A percentile compares a stretch with the other conserved stretches of the same genome.
These are phyloP conservation scores for Conticribra weissflogii DNA, from an alignment of 108 stramenopile species.

Conservation along the genomic window DNA sequence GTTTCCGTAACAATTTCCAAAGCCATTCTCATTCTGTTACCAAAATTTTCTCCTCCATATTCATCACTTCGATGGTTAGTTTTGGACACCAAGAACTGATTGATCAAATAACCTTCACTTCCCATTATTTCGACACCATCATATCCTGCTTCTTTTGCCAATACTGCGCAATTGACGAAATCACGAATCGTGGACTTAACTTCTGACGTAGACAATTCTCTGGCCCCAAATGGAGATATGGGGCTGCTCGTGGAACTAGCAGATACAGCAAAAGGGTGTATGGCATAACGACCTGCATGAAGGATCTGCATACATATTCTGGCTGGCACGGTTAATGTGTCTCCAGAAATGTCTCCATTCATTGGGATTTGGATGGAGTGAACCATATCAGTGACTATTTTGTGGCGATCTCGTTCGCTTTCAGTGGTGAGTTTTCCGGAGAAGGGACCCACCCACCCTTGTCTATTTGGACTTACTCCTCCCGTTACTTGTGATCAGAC, in stretches of 20 bases:
- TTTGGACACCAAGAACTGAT: constrained; percentile 89
- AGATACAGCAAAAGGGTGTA: constrained; percentile 92
- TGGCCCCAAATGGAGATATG: constrained; percentile 84
- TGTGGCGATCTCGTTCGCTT: constrained; percentile 85
- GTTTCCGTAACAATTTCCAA: constrained; percentile 89
- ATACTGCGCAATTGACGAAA: constrained; percentile 84
- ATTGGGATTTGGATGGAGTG: constrained; percentile 81
- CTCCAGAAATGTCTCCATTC: constrained; percentile 21
- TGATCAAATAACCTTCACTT: constrained; percentile 96
- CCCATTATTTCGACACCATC: constrained; percentile 99
- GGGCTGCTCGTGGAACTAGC: constrained; percentile 90
- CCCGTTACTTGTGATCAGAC: constrained; percentile 77
- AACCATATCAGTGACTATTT: constrained; percentile 89
- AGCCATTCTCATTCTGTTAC: constrained; percentile 90
- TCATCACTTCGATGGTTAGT: constrained; percentile 93
- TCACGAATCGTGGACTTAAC: constrained; percentile 87
- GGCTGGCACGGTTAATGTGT: constrained; percentile 47
- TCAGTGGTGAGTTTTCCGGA: constrained; percentile 88
- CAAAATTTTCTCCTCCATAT: constrained; percentile 90
- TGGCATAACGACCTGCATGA: constrained; percentile 95
- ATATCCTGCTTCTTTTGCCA: constrained; percentile 94
- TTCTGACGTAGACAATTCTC: constrained; percentile 69
- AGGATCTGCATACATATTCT: constrained; percentile 91
- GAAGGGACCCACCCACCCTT: constrained; percentile 92
- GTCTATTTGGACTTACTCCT: constrained; percentile 93